Conservation (phyloP, 805 yeast species). For the Zygosaccharomyces rouxii region DNA sequence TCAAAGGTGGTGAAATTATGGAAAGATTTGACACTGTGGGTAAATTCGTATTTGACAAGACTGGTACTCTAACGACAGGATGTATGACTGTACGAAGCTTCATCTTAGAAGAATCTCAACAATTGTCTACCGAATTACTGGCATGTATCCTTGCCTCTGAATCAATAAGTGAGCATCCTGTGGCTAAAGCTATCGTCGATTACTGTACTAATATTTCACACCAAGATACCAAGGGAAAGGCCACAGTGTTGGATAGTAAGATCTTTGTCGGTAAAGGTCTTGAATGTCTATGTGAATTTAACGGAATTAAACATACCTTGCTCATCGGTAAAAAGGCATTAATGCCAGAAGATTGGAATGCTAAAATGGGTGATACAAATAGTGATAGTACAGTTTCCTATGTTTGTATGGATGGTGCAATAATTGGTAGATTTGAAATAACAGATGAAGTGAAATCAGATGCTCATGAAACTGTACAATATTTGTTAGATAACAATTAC, state of each 20-base stretch:
- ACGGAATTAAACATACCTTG: conserved; percentile 33
- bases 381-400: conserved; percentile 47
- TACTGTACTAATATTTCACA: conserved; percentile 27
- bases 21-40: conserved; percentile 66
- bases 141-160: conserved; percentile 45
- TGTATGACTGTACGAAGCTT: conserved; percentile 49
- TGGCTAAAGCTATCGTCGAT: conserved; percentile 63
- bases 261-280: conserved; percentile 40
- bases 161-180: conserved; percentile 77
- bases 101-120: conserved; percentile 31
- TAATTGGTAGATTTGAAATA: conserved; percentile 63
- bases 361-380: conserved; percentile 19
- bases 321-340: conserved; percentile 55
- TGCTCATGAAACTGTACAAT: conserved; percentile 54
- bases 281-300: conserved; percentile 17
- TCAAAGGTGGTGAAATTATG: conserved; percentile 88
- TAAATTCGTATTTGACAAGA: conserved; percentile 81
- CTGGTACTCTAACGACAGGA: conserved; percentile 92
- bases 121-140: conserved; percentile 11
- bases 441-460: conserved; percentile 65
- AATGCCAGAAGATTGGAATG: conserved; percentile 15
- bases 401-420: conserved; percentile 53
- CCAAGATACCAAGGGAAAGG: not conserved
- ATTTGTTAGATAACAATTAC: conserved; percentile 49
- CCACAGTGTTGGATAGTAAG: conserved; percentile 25